Conservation (phyloP, 2,329 filamentous ascomycete genomes). For the Diaporthe citrichinensis region DNA sequence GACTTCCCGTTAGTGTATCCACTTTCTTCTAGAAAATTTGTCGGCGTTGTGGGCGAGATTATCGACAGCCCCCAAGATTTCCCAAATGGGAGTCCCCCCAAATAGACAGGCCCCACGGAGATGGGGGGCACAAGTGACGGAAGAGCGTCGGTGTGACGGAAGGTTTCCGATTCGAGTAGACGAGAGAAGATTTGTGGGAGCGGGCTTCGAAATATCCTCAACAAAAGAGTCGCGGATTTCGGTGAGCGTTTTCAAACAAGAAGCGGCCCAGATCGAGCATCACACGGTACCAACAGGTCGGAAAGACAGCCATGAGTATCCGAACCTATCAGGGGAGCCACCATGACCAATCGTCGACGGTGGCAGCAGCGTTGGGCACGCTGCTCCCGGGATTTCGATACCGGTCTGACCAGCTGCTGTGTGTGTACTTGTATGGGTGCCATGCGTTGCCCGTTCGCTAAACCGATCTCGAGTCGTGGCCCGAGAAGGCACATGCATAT, state of each 20-base stretch:
- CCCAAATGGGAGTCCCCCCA: background rate
- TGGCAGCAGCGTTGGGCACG: constrained; percentile 13
- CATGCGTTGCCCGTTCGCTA: constrained; percentile 25
- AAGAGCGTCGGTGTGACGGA: constrained; percentile 22
- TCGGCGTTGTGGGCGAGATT: constrained; percentile 30
- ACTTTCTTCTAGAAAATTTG: constrained; percentile 30
- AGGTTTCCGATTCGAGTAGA: constrained; percentile 8
- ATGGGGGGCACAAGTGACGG: background rate
- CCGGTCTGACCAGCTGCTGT: constrained; percentile 26
- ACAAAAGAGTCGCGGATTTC: constrained; percentile 9
- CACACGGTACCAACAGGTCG: constrained; percentile 17
- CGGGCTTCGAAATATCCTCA: background rate
- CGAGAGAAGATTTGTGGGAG: constrained; percentile 2
- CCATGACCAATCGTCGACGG: background rate
- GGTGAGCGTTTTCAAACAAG: constrained; percentile 22
- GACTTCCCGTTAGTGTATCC: constrained; percentile 16
- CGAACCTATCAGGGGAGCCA: constrained; percentile 11
- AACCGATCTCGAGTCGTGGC: constrained; percentile 29
- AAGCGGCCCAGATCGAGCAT: constrained; percentile 21
- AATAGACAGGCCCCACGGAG: background rate
- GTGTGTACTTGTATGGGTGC: too few species aligned
- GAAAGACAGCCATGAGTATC: background rate
- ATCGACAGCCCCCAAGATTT: constrained; percentile 2
- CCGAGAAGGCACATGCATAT: constrained; percentile 23
- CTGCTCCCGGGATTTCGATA: constrained; percentile 1